Percentiles rank a stretch among this genome's conserved stretches.
These are phyloP conservation scores for Euphorbia tirucalli DNA, from an alignment of 345 rosid species.

Conservation along the genomic window DNA sequence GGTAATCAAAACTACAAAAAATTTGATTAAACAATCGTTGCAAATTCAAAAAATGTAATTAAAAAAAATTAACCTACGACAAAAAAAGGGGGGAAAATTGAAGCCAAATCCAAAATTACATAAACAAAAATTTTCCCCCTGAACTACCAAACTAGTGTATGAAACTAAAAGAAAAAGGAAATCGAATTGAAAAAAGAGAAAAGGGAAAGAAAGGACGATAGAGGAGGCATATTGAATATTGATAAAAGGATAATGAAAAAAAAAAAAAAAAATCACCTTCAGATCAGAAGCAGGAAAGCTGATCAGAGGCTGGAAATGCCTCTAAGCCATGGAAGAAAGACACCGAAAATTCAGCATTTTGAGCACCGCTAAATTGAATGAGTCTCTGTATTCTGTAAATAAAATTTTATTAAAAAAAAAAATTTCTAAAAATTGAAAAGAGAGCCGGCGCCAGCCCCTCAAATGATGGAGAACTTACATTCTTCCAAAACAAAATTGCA, in stretches of 20 bases:
- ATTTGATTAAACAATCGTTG: too few species aligned
- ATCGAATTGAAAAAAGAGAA: background rate
- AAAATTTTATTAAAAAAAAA: background rate
- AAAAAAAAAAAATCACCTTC: constrained; percentile 16
- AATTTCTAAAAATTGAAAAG: constrained; percentile 6
- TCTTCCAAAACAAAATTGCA: too few species aligned
- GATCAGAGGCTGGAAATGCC: constrained; percentile 37
- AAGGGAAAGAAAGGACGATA: background rate
- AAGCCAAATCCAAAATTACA: background rate
- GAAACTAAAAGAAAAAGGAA: background rate
- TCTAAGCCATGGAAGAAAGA: constrained; percentile 28
- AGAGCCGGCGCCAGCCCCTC: too few species aligned
- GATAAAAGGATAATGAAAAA: background rate
- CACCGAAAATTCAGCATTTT: constrained; percentile 37
- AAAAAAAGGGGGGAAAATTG: constrained; percentile 7
- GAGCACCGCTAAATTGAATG: constrained; percentile 25
- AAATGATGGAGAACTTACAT: too few species aligned
- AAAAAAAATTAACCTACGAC: background rate
- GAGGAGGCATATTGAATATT: too few species aligned
- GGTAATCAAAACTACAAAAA: background rate
- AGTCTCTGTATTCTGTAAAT: constrained; percentile 6
- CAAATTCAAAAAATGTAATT: background rate
- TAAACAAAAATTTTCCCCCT: background rate
- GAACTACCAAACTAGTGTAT: background rate
- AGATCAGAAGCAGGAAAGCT: constrained; percentile 29